Evolutionary conservation across 2,329 filamentous ascomycete genomes (phyloP), one percentile per base, ranked within the genome.

Genomic region (Zelopaecilomyces penicillatus): DNA sequence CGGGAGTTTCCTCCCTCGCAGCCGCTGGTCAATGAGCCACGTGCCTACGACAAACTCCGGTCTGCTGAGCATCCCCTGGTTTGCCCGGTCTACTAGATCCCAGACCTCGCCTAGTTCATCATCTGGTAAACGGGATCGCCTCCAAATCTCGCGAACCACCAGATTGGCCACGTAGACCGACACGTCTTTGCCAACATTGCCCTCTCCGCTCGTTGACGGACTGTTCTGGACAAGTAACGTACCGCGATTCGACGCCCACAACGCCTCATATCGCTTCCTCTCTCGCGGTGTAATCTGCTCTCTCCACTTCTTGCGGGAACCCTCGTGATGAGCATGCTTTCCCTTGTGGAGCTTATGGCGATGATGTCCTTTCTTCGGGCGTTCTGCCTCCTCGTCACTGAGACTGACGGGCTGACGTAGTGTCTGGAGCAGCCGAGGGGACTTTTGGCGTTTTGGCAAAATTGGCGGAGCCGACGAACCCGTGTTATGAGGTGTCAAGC

Each of bases 161-260:
- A 88, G 65, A 55, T 82, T 85, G 31, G 74, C 71, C 3, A 91
- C 82, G 38, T 75, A 70, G 10, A 78, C 72, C 1, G 64, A 63
- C 4, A 61, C 51, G 6, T 64, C 60, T 27, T 52, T 50, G 37
- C 49, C 48, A 27, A 48, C 46, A 31, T 40, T 50, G 5, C 51
- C 50, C 9, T 47, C 51, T 1, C 43, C n/a, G 11, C 54, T 53
- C 5, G 51, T 40, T 4, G 44, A 37, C 29, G 47, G 46, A 28
- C 44, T 48, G 43, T 51, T 50, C 10, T 47, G 26, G 2, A 65
- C 54, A 2, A 75, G 59, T 6, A 78, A 64, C 0, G 80, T 47
- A 0, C 86, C 86, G 40, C 80, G 78, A 55, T 93, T 93, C 36
- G 85, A 87, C 1, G 87, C 87, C 85, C 86, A 93, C 1, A 93